Conservation (phyloP, 2,329 filamentous ascomycete genomes). For the Tolypocladium endophyticum region DNA sequence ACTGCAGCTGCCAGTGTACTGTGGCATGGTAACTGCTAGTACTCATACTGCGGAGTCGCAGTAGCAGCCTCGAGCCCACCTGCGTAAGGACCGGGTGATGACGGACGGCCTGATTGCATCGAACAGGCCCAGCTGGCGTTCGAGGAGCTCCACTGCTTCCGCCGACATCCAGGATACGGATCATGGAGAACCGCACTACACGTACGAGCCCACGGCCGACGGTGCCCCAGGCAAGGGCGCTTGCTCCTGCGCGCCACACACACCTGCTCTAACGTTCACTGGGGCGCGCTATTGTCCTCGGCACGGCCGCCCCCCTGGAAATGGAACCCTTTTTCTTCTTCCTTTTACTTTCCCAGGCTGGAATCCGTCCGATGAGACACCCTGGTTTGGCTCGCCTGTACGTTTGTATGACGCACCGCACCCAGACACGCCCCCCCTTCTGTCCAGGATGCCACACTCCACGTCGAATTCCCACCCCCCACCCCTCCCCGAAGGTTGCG, state of each 20-base stretch:
- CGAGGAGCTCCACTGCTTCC: background rate
- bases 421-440: background rate
- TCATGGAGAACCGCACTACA: background rate
- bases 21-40: background rate
- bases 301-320: conserved; percentile 8
- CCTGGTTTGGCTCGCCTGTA: conserved; percentile 17
- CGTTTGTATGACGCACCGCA: conserved; percentile 17
- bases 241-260: background rate
- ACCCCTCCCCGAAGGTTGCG: background rate
- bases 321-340: conserved; percentile 5
- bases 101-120: background rate
- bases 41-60: background rate
- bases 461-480: conserved; percentile 1
- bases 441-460: background rate
- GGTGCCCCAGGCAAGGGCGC: background rate
- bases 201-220: background rate
- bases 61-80: background rate
- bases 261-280: background rate
- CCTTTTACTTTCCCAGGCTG: conserved; percentile 9
- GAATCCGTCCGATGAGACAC: conserved; percentile 24
- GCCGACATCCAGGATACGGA: background rate
- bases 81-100: background rate
- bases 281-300: conserved; percentile 11
- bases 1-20: background rate
- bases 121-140: background rate